Evolutionary conservation across 2,329 filamentous ascomycete species (phyloP).

Genomic region (Cytospora schulzeri): DNA sequence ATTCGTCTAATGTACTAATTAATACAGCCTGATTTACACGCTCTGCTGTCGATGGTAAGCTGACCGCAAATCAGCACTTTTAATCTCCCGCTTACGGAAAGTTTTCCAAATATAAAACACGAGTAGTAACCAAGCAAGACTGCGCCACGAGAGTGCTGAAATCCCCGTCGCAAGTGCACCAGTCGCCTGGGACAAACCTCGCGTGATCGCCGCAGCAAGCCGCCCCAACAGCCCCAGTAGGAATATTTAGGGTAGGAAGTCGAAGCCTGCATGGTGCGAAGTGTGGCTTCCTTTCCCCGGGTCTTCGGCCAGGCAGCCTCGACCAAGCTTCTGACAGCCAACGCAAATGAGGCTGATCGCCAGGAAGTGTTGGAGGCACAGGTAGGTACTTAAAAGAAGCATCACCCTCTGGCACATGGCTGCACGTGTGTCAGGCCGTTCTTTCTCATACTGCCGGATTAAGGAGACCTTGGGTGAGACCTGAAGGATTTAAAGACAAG

Average conservation of each 20-base stretch:
- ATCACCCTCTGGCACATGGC: too few relatives aligned
- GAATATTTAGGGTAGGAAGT: background rate
- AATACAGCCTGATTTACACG: too few relatives aligned
- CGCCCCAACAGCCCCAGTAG: background rate
- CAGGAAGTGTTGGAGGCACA: background rate
- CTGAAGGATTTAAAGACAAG: background rate
- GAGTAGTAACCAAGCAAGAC: background rate
- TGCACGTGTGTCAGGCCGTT: background rate
- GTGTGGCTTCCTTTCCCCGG: background rate
- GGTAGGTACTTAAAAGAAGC: too few relatives aligned
- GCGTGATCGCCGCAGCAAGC: too few relatives aligned
- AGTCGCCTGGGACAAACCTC: background rate
- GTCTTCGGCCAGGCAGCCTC: background rate
- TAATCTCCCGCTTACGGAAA: too few relatives aligned
- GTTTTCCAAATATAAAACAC: background rate
- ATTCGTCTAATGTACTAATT: too few relatives aligned
- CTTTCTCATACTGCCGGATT: background rate
- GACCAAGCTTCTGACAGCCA: background rate
- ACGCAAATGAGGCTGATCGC: background rate
- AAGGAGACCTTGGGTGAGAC: background rate
- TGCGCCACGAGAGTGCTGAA: background rate
- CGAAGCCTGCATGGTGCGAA: background rate
- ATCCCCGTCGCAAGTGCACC: background rate
- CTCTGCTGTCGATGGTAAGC: too few relatives aligned
- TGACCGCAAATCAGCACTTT: too few relatives aligned